Evolutionary conservation across 352 stramenopile genomes (phyloP).

Genomic region (Phytopythium cucurbitacearum): DNA sequence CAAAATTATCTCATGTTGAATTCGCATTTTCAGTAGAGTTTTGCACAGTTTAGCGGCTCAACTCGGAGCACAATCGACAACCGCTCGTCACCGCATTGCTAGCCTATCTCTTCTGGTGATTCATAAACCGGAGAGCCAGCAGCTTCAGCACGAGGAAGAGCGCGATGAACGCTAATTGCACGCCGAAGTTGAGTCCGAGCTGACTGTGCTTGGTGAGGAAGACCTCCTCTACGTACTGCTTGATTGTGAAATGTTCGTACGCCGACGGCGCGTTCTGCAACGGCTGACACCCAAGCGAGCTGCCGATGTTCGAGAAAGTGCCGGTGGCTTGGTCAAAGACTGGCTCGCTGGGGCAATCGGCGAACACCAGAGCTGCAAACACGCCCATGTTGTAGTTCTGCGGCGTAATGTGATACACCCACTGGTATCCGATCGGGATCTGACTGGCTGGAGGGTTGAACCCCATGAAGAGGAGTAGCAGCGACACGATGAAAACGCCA

Average conservation of each 20-base stretch:
- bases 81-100: conserved; percentile 35
- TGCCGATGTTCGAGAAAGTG: conserved; percentile 1
- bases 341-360: conserved; percentile 14
- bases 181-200: conserved; percentile 17
- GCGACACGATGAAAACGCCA: conserved; percentile 10
- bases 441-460: background rate
- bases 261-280: conserved; percentile 10
- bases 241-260: conserved; percentile 18
- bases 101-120: conserved; percentile 31
- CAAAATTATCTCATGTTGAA: background rate
- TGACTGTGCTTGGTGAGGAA: conserved; percentile 20
- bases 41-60: conserved; percentile 2
- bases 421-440: conserved; percentile 4
- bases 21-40: conserved; percentile 12
- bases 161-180: conserved; percentile 17
- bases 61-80: background rate
- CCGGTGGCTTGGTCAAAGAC: conserved; percentile 10
- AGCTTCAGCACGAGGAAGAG: conserved; percentile 19
- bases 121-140: conserved; percentile 28
- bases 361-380: conserved; percentile 21
- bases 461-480: conserved; percentile 16
- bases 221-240: conserved; percentile 16
- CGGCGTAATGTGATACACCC: conserved; percentile 15
- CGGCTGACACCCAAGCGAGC: conserved; percentile 16
- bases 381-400: conserved; percentile 17